These are phyloP conservation scores for Xylaria sp. DNA, from an alignment of 2,329 filamentous ascomycete genomes.

Conservation along the genomic window DNA sequence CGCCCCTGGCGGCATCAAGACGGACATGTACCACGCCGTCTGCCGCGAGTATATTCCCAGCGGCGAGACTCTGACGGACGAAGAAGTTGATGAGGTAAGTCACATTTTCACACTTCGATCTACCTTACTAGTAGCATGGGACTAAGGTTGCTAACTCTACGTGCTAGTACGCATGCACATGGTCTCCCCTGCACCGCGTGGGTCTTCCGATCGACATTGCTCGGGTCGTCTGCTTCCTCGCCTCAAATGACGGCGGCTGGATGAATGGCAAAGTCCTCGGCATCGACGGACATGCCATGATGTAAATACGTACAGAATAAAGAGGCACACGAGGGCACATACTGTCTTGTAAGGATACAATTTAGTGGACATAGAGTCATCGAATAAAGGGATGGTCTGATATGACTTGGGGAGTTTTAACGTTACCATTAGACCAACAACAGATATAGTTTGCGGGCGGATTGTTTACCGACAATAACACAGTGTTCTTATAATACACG, in stretches of 20 bases:
- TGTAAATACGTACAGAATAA: conserved; percentile 39
- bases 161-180: conserved; percentile 67
- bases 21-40: conserved; percentile 74
- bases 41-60: conserved; percentile 72
- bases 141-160: conserved; percentile 16
- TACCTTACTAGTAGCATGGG: neutral
- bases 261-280: conserved; percentile 55
- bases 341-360: conserved; percentile 6
- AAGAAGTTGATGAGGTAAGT: conserved; percentile 66
- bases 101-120: neutral
- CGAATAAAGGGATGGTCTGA: neutral
- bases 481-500: neutral
- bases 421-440: conserved; percentile 6
- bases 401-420: neutral
- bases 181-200: conserved; percentile 73
- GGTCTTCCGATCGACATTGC: conserved; percentile 76
- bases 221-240: conserved; percentile 68
- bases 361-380: conserved; percentile 4
- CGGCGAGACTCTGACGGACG: conserved; percentile 65
- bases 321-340: neutral
- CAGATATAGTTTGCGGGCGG: neutral
- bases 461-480: neutral
- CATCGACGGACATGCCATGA: conserved; percentile 50
- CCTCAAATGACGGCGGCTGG: conserved; percentile 60
- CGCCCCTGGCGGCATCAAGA: conserved; percentile 74